Evolutionary conservation across 2,329 filamentous ascomycete genomes (phyloP).

Genomic region (Xylariaceae sp.): DNA sequence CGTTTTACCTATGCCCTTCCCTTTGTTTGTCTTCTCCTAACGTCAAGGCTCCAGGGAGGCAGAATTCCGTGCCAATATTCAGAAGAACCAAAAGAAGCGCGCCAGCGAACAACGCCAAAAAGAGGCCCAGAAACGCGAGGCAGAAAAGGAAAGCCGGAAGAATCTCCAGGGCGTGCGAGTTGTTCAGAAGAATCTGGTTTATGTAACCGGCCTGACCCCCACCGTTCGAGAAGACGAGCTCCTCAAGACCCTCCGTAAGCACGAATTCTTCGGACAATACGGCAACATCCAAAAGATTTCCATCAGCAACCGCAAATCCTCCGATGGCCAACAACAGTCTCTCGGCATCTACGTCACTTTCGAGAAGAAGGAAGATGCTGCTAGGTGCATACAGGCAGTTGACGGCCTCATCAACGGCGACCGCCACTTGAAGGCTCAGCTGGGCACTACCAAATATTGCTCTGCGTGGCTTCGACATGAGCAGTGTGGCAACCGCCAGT

Average conservation of each 20-base stretch:
- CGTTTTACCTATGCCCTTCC: constrained; percentile 36
- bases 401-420: constrained; percentile 92
- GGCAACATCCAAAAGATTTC: constrained; percentile 98
- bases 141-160: constrained; percentile 91
- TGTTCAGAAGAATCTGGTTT: constrained; percentile 97
- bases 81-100: constrained; percentile 90
- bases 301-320: constrained; percentile 88
- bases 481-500: constrained; percentile 89
- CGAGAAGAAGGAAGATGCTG: constrained; percentile 84
- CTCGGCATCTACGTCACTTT: constrained; percentile 99
- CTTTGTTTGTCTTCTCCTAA: constrained; percentile 15
- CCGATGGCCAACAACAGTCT: constrained; percentile 72
- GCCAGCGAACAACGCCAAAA: constrained; percentile 81
- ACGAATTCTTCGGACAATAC: constrained; percentile 96
- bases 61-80: constrained; percentile 71
- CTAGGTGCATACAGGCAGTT: constrained; percentile 83
- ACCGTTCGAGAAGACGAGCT: constrained; percentile 89
- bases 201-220: constrained; percentile 91
- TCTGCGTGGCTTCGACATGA: constrained; percentile 95
- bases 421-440: constrained; percentile 70
- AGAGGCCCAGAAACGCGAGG: constrained; percentile 92
- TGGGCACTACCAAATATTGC: constrained; percentile 96
- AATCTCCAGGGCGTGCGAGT: constrained; percentile 93
- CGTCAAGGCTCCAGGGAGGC: constrained; percentile 52
- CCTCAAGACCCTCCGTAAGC: constrained; percentile 81